Evolutionary conservation across 140 eudicot genomes (phyloP), one percentile per base, ranked within the genome.

Genomic region (Bidens hawaiensis): DNA sequence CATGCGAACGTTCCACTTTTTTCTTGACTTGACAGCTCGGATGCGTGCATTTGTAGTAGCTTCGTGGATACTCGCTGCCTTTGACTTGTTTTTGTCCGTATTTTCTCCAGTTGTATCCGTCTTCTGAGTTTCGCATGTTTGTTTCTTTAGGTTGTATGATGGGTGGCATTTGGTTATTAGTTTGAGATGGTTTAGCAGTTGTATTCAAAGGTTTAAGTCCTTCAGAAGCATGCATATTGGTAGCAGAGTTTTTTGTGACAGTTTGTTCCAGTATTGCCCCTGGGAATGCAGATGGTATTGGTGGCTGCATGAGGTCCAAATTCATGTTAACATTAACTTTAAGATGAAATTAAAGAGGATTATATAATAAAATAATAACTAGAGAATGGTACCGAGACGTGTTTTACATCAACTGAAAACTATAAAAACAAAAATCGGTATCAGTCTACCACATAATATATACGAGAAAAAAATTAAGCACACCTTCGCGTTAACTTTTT

Each of bases 61-160:
- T 85, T 27, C 94, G 68, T 8, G 94, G 94, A 65, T 58, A 81
- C 48, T 85, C 88, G 46, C 94, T 85, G 10, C 94, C 94, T 70
- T 85, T 85, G 4, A 85, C 94, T 41, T 85, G 94, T 49, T 85
- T 85, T 16, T 85, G 88, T n/a, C 94, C 94, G 27, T 85, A 85
- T 53, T 85, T 85, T 70, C 94, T 78, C 94, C 94, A 85, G 15
- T 76, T 75, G 75, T 78, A 85, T 52, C 88, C 94, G 25, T 85
- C 94, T 57, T 81, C 88, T 3, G 94, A 65, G 47, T 78, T 67
- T 61, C 70, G 64, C 62, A 74, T 66, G 18, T 47, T 21, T 24
- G 43, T 62, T 47, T 61, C 75, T 34, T 63, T 52, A 27, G 67
- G 19, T 54, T 31, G 38, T 47, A 38, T 17, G 14, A 15, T 27